These are phyloP conservation scores for Ophiosphaerella korrae DNA, from an alignment of 2,329 filamentous ascomycete genomes.

Conservation along the genomic window DNA sequence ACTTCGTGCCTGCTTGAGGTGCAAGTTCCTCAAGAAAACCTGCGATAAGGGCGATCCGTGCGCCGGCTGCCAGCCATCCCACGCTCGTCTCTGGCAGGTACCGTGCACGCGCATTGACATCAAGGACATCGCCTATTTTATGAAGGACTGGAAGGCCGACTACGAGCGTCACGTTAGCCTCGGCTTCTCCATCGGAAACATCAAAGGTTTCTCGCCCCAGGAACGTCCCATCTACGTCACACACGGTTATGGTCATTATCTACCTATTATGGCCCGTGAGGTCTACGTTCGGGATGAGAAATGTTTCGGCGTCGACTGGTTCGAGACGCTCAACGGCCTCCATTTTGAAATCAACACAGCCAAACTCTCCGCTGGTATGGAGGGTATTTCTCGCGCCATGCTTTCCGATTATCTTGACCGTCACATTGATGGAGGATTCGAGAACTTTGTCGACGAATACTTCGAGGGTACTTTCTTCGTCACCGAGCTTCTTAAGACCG, in stretches of 20 bases:
- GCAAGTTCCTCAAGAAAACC: constrained; percentile 99
- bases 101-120: constrained; percentile 98
- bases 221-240: constrained; percentile 85
- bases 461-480: constrained; percentile 95
- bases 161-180: constrained; percentile 88
- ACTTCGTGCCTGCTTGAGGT: constrained; percentile 87
- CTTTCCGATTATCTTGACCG: constrained; percentile 93
- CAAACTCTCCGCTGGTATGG: constrained; percentile 84
- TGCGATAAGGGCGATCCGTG: constrained; percentile 98
- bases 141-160: constrained; percentile 99
- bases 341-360: constrained; percentile 88
- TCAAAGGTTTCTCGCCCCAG: constrained; percentile 76
- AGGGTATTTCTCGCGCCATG: constrained; percentile 80
- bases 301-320: constrained; percentile 93
- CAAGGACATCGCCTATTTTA: constrained; percentile 97
- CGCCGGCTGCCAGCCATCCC: constrained; percentile 91
- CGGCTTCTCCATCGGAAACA: constrained; percentile 90
- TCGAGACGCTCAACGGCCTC: constrained; percentile 77
- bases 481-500: constrained; percentile 94
- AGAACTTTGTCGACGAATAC: constrained; percentile 92
- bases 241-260: constrained; percentile 90
- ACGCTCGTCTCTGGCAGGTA: constrained; percentile 95
- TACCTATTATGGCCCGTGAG: constrained; percentile 91
- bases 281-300: constrained; percentile 90
- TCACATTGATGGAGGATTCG: constrained; percentile 90